A percentile compares a stretch with the other conserved stretches of the same genome.
Conservation (phyloP, 805 yeast genomes). For the Candida stauntonica region DNA sequence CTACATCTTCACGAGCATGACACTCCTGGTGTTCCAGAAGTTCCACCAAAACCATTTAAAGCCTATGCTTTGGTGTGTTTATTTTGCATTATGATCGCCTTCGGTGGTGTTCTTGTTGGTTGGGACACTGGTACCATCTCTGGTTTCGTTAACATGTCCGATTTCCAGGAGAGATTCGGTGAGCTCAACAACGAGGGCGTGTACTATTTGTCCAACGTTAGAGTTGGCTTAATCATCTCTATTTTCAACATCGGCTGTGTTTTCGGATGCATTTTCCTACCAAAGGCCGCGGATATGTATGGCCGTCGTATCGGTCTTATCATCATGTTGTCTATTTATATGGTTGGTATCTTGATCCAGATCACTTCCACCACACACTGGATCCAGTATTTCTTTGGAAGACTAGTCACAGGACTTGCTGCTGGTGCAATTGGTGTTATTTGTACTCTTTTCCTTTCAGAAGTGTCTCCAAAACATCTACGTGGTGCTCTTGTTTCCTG, state of each 20-base stretch:
- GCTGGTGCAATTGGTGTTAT: conserved; percentile 77
- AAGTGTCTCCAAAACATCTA: conserved; percentile 62
- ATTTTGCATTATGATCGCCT: conserved; percentile 46
- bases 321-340: conserved; percentile 57
- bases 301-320: conserved; percentile 66
- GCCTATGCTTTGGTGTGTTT: conserved; percentile 29
- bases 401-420: conserved; percentile 67
- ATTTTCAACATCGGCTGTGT: conserved; percentile 75
- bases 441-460: conserved; percentile 70
- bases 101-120: conserved; percentile 76
- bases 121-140: conserved; percentile 81
- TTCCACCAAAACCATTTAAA: conserved; percentile 31
- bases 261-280: conserved; percentile 60
- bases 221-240: conserved; percentile 54
- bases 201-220: conserved; percentile 43
- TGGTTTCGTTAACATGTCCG: conserved; percentile 58
- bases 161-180: conserved; percentile 57
- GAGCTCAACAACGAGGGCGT: conserved; percentile 37
- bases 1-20: no score
- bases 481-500: conserved; percentile 70
- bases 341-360: conserved; percentile 64
- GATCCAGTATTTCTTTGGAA: conserved; percentile 70
- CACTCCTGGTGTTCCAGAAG: conserved; percentile 3
- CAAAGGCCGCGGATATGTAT: conserved; percentile 54
- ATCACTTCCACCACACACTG: conserved; percentile 50